Conservation (phyloP, 1,284 basidiomycete genomes). For the Pholiota adiposa region DNA sequence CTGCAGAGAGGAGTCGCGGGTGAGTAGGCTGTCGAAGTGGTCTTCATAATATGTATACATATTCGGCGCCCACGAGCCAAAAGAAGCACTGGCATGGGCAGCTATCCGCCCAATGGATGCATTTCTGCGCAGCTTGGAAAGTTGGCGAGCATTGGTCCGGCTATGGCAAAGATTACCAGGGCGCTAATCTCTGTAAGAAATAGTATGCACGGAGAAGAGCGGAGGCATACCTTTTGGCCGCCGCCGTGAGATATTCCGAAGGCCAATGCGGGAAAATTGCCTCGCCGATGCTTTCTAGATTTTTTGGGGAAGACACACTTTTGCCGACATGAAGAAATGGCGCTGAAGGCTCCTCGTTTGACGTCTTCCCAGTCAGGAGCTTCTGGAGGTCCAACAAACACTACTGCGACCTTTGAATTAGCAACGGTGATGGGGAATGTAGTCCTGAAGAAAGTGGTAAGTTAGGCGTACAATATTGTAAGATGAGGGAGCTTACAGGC, state of each 20-base stretch:
- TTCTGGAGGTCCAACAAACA: slow-evolving; percentile 3
- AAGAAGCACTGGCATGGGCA: not conserved
- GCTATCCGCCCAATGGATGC: not conserved
- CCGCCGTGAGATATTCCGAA: slow-evolving; percentile 17
- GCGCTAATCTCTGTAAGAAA: not conserved
- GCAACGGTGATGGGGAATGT: not conserved
- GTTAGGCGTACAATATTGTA: not conserved
- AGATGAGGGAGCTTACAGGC: slow-evolving; percentile 1
- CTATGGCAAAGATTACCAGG: slow-evolving; percentile 8
- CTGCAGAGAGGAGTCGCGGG: not conserved
- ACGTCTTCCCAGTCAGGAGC: slow-evolving; percentile 4
- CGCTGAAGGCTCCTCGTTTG: not conserved
- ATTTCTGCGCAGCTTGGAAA: not conserved
- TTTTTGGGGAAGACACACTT: not conserved
- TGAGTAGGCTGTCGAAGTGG: not conserved
- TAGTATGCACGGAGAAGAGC: too few relatives aligned
- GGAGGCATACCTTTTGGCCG: slow-evolving; percentile 4
- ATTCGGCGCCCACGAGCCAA: slow-evolving; percentile 4
- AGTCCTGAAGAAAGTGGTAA: not conserved
- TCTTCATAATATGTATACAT: slow-evolving; percentile 8
- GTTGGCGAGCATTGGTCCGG: not conserved
- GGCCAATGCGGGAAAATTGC: slow-evolving; percentile 12
- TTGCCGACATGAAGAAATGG: not conserved
- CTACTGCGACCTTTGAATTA: not conserved
- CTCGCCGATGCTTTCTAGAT: slow-evolving; percentile 6